Base-by-base conservation (phyloP, 2,329 filamentous ascomycete genomes). In the Hortaea werneckii region DNA sequence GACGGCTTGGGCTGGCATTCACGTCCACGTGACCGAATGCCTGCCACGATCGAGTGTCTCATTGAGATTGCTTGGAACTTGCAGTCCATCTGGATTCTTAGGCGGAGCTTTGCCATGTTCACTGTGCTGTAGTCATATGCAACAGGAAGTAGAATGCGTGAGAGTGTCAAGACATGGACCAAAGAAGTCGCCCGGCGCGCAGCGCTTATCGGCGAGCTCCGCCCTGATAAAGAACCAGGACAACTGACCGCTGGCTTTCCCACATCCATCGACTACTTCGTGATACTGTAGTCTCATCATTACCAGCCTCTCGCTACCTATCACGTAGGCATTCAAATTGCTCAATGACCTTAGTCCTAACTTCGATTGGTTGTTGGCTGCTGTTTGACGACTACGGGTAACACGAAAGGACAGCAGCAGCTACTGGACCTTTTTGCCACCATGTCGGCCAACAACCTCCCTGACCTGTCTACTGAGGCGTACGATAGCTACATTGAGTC, bases 401-500 rank as follows among this genome's bases (percentile, higher is more conserved):
- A 51, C 37, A 34, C 8, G 20, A 26, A 39, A 39, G 37, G 10
- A 3, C 9, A n/a, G 9, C 8, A 26, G 10, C 37, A 26, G 37
- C 11, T 2, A 26, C 20, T 8, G 8, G 20, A 39, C 13, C 13
- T 13, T n/a, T 12, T 39, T 13, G 37, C 37, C 37, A 39, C 37
- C 9, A 20, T 39, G 10, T 8, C 20, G 37, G 13, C 10, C 10
- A 39, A n/a, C 37, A 39, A n/a, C 10, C 10, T 8, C 5, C 37
- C 20, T 10, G 37, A 39, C 37, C 2, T 12, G 13, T 35, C 32
- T 13, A n/a, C 27, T 7, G 50, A 50, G 6, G 53, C 45, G 20
- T 62, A 63, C 51, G 62, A 70, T 49, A 60, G 60, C n/a, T 65
- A 72, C 45, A 65, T 76, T 45, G 69, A 73, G 44, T 51, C 58